Conservation (phyloP, 2,329 filamentous ascomycete species). For the Colletotrichum nymphaeae region DNA sequence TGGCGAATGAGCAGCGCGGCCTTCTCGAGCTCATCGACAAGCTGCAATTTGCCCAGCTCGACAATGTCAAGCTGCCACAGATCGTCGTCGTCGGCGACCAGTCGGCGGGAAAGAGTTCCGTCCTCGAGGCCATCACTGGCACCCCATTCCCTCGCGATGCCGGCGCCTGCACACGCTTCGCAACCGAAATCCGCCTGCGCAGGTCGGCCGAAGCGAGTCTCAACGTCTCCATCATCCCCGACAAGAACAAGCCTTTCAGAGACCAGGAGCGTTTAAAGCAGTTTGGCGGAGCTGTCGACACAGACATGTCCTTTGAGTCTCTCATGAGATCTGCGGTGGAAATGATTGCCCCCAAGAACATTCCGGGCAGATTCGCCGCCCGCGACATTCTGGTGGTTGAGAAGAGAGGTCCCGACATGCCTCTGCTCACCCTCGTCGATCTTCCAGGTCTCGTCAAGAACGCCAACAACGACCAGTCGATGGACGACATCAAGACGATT, state of each 20-base stretch:
- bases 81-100: slow-evolving; percentile 75
- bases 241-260: slow-evolving; percentile 56
- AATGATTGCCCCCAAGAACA: slow-evolving; percentile 61
- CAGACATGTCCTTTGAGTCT: slow-evolving; percentile 58
- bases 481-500: slow-evolving; percentile 64
- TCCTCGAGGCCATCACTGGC: slow-evolving; percentile 72
- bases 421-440: slow-evolving; percentile 71
- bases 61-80: slow-evolving; percentile 67
- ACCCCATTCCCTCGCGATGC: slow-evolving; percentile 71
- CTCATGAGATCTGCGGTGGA: slow-evolving; percentile 63
- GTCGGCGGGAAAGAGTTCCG: slow-evolving; percentile 72
- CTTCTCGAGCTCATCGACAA: slow-evolving; percentile 69
- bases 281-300: slow-evolving; percentile 59
- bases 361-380: slow-evolving; percentile 62
- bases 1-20: slow-evolving; percentile 65
- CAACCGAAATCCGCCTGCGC: slow-evolving; percentile 69
- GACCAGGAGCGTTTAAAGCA: slow-evolving; percentile 60
- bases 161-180: slow-evolving; percentile 71
- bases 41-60: slow-evolving; percentile 63
- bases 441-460: slow-evolving; percentile 69
- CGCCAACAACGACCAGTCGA: slow-evolving; percentile 63
- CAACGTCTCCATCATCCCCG: slow-evolving; percentile 66
- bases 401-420: slow-evolving; percentile 68
- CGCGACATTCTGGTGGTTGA: slow-evolving; percentile 68
- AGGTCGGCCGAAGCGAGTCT: slow-evolving; percentile 56